Conservation (phyloP, 345 rosid species). For the Chamaenerion angustifolium region DNA sequence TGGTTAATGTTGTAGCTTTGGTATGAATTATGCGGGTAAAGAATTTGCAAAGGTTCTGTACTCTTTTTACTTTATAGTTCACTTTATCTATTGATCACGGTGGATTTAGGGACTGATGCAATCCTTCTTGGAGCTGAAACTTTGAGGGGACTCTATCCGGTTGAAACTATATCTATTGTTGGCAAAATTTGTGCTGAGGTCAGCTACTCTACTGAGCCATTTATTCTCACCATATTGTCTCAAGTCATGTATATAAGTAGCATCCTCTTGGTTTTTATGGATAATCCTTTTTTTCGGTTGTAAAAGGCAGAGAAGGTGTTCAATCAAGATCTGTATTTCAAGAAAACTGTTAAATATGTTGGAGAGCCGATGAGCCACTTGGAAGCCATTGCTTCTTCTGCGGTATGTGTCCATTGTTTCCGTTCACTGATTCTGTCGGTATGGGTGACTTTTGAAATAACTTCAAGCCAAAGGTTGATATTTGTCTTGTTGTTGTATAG, state of each 20-base stretch:
- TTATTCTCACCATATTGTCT: neutral
- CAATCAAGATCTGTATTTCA: conserved; percentile 83
- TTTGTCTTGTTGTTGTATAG: conserved; percentile 13
- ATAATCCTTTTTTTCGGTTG: conserved; percentile 1
- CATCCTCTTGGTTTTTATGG: neutral
- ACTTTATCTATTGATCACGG: neutral
- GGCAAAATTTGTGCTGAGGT: conserved; percentile 94
- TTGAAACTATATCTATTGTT: conserved; percentile 65
- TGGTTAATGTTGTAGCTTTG: neutral
- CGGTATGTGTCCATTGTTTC: conserved; percentile 31
- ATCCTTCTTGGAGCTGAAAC: conserved; percentile 97
- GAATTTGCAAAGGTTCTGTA: neutral
- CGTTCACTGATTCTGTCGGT: neutral
- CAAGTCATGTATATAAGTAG: neutral
- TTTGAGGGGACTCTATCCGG: conserved; percentile 83
- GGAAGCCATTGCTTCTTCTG: conserved; percentile 96
- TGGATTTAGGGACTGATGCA: conserved; percentile 69
- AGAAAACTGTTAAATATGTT: conserved; percentile 74
- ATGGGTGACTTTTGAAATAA: too few relatives aligned
- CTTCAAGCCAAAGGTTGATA: neutral
- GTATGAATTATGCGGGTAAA: neutral
- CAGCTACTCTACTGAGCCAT: neutral
- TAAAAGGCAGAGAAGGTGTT: conserved; percentile 93
- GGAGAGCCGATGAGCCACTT: conserved; percentile 96
- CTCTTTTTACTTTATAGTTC: neutral